Conservation (phyloP, 1,284 basidiomycete species). For the Cerrena zonata region DNA sequence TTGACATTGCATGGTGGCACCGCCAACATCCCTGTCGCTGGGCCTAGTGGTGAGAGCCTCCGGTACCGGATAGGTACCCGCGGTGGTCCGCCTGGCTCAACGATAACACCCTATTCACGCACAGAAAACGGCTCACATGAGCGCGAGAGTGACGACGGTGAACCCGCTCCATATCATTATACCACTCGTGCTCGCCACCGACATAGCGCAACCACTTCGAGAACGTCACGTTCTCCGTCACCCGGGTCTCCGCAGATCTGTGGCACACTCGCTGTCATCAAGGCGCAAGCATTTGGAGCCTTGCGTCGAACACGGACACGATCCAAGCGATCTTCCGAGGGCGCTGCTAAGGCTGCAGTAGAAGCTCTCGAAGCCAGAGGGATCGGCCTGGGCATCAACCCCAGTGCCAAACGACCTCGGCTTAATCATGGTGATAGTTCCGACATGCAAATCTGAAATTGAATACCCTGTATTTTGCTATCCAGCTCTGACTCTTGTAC, state of each 20-base stretch:
- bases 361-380: slow-evolving; percentile 73
- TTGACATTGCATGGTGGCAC: slow-evolving; percentile 66
- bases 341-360: slow-evolving; percentile 68
- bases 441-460: slow-evolving; percentile 36
- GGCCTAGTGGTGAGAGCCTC: slow-evolving; percentile 45
- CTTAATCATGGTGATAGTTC: slow-evolving; percentile 47
- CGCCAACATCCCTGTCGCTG: slow-evolving; percentile 59
- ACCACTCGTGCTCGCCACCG: slow-evolving; percentile 22
- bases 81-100: slow-evolving; percentile 42
- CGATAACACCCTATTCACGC: slow-evolving; percentile 44
- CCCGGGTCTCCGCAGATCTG: slow-evolving; percentile 55
- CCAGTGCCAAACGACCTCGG: slow-evolving; percentile 51
- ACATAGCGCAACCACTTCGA: slow-evolving; percentile 28
- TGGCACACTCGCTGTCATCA: slow-evolving; percentile 78
- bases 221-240: slow-evolving; percentile 66
- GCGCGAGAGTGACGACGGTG: slow-evolving; percentile 52
- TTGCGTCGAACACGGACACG: slow-evolving; percentile 69
- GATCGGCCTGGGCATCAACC: slow-evolving; percentile 52
- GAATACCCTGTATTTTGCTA: not conserved
- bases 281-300: slow-evolving; percentile 79
- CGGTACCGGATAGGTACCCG: slow-evolving; percentile 52
- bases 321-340: slow-evolving; percentile 65
- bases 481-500: not conserved
- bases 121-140: slow-evolving; percentile 48
- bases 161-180: slow-evolving; percentile 31